Evolutionary conservation across 2,329 filamentous ascomycete species (phyloP), one percentile per base, ranked within the genome.

Genomic region (Aspergillus fijiensis): DNA sequence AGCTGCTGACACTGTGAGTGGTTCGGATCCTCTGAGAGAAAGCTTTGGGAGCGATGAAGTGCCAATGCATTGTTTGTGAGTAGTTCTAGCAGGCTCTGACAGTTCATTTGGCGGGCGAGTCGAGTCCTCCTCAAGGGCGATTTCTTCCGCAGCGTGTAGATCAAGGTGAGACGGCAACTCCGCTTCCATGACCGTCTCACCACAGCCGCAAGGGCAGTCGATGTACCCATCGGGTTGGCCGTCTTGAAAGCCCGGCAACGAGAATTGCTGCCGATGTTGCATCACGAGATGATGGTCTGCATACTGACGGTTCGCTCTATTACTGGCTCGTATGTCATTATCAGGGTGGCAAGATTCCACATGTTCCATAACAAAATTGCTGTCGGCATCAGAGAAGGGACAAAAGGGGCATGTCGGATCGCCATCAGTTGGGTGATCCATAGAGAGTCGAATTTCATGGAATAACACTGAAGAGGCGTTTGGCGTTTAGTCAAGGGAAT

Each of bases 161-260:
- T 87, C 84, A 39, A 88, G 68, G 68, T 89, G 87, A 49, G 78
- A 81, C 16, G 84, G 80, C 39, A 89, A 75, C 65, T 88, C 84
- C 16, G 76, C 71, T 7, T 78, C 67, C 6, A 79, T 73, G 21
- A 88, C 71, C n/a, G 79, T 70, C 70, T 90, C 87, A 33, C 83
- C 84, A 68, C 88, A 90, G 23, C 80, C 82, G 16, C 84, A 80
- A 35, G 84, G 81, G 65, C 86, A 88, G 48, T 82, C 77, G 23
- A 80, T 76, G 67, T 85, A 86, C 54, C 69, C 66, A 11, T 65
- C 59, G 12, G 23, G 11, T 10, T 14, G 7, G 4, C 68, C 65
- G 6, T 65, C 47, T 35, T 56, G 50, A 23, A 51, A 48, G n/a
- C 35, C 19, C 54, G 49, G 6, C 25, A 58, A 29, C 49, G 11